Evolutionary conservation across 2,329 filamentous ascomycete genomes (phyloP).

Genomic region (Emmonsiellopsis sp.): DNA sequence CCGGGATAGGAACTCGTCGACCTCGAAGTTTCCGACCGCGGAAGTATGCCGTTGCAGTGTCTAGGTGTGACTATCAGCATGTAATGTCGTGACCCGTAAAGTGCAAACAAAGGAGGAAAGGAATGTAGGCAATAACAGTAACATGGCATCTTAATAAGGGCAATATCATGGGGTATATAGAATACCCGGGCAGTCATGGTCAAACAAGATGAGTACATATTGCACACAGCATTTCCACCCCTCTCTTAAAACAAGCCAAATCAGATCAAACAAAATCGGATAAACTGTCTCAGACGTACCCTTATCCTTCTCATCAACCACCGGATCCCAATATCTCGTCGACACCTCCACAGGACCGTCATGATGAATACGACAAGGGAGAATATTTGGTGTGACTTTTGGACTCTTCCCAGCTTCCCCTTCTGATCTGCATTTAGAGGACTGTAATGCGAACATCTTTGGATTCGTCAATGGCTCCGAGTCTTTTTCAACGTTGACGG

Average conservation of each 20-base stretch:
- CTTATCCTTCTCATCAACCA: constrained; percentile 33
- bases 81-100: not conserved
- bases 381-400: constrained; percentile 53
- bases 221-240: not conserved
- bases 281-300: constrained; percentile 2
- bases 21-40: constrained; percentile 73
- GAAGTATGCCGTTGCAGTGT: constrained; percentile 55
- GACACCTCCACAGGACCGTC: constrained; percentile 60
- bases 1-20: constrained; percentile 56
- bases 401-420: not conserved
- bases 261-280: not conserved
- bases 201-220: not conserved
- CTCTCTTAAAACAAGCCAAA: not conserved
- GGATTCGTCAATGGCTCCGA: not conserved
- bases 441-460: constrained; percentile 1
- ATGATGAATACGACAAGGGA: constrained; percentile 74
- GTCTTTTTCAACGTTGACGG: not conserved
- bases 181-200: not conserved
- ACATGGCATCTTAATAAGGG: not conserved
- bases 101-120: not conserved
- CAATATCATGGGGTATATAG: not conserved
- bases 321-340: constrained; percentile 62
- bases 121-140: not conserved
- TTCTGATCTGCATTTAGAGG: not conserved
- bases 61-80: constrained; percentile 4